Base-by-base conservation (phyloP, 176 grass and related monocot genomes). In the Avena sativa region DNA sequence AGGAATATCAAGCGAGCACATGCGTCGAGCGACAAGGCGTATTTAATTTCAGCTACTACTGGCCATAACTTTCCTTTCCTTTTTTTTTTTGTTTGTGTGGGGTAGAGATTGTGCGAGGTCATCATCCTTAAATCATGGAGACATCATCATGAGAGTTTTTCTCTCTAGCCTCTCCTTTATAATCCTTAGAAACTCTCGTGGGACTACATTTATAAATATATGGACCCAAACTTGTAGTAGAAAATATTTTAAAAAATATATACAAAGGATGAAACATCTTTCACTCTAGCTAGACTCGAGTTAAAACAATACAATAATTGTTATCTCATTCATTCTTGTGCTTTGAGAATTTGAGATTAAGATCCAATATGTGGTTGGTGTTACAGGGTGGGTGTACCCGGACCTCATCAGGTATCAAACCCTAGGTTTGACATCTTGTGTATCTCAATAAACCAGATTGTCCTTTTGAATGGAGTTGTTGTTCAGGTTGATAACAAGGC, bases 41-140 rank as follows among this genome's bases (percentile, higher is more conserved):
- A 28, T 28, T 62, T n/a, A 25, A 17, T 25, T 2, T 12, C 30
- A 36, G 0, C 28, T 1, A 1, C 30, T 4, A 1, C 30, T 4
- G 1, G 32, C 10, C 46, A 77, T 69, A 32, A 57, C 3, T 15
- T 72, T 70, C 17, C 12, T 75, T 28, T 75, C 16, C 8, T 10
- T 16, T 69, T 30, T 16, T 69, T 30, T 72, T 49, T 8, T 76
- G 8, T 76, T 53, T 76, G 13, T 26, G 71, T 53, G 73, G 62
- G 21, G 44, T 9, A 52, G 47, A 34, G 26, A 19, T 28, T 13
- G 47, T 50, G 80, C 69, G 63, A 21, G 63, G 63, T 16, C 48
- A 76, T 55, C 74, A 76, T 76, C 49, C 19, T 55, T 52, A 76
- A 53, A 76, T 76, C 74, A 76, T 76, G 74, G 21, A 75, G 23